Conservation (phyloP, 176 grass and related monocot species). For the Paspalum vaginatum region DNA sequence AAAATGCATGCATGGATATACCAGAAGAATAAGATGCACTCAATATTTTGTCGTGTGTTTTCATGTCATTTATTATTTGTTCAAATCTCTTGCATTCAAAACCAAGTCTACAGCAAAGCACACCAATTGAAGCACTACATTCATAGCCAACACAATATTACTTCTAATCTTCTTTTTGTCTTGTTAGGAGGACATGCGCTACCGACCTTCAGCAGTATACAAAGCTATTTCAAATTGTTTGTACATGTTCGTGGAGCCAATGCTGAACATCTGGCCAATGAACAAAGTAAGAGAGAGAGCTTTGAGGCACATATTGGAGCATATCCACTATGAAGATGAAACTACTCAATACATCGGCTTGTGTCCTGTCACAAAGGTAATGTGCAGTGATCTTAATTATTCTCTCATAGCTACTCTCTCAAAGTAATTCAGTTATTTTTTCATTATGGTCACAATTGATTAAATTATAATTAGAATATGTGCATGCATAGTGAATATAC, state of each 20-base stretch:
- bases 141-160: background rate
- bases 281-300: constrained; percentile 50
- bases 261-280: constrained; percentile 47
- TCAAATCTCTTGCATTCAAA: background rate
- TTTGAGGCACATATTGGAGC: constrained; percentile 42
- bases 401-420: background rate
- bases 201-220: constrained; percentile 40
- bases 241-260: constrained; percentile 52
- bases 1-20: too few species aligned
- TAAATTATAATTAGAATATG: too few species aligned
- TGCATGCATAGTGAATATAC: too few species aligned
- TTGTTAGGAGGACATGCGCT: constrained; percentile 49
- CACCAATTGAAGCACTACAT: background rate
- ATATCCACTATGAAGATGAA: constrained; percentile 71
- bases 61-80: background rate
- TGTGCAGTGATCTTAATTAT: background rate
- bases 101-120: background rate
- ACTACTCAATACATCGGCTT: constrained; percentile 54
- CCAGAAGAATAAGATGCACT: too few species aligned
- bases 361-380: constrained; percentile 56
- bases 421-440: background rate
- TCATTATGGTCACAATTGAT: background rate
- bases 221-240: constrained; percentile 42
- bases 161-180: background rate
- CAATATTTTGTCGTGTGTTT: background rate